A percentile compares a stretch with the other conserved stretches of the same genome.
phyloP scores from a whole-genome alignment of 257 asterid genomes.

The Solanum virginianum region DNA sequence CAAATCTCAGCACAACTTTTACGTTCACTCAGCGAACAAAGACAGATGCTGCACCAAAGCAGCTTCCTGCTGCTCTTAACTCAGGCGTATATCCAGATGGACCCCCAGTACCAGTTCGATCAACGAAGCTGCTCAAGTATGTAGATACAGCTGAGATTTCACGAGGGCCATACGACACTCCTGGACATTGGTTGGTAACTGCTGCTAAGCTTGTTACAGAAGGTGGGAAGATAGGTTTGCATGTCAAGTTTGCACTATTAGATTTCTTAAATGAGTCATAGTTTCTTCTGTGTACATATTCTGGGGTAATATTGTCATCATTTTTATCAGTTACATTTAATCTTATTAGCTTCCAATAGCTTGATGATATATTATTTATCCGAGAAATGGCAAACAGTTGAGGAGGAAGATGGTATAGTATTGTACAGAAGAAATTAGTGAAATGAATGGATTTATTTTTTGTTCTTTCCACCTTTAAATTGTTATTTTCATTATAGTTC shows the following conservation, averaged over 20 bases:
- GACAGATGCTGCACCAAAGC: conserved; percentile 44
- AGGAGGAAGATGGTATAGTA: background rate
- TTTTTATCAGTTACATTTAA: background rate
- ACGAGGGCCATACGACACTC: conserved; percentile 77
- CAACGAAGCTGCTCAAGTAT: conserved; percentile 64
- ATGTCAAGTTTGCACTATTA: conserved; percentile 81
- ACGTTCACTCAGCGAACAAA: conserved; percentile 65
- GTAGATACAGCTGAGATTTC: conserved; percentile 66
- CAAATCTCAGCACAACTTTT: conserved; percentile 82
- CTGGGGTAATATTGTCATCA: background rate
- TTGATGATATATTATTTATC: background rate
- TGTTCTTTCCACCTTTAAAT: background rate
- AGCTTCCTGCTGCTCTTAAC: conserved; percentile 55
- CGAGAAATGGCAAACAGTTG: background rate
- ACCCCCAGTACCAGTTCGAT: conserved; percentile 74
- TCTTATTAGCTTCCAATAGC: background rate
- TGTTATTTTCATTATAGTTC: background rate
- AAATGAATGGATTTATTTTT: background rate
- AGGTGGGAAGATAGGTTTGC: conserved; percentile 84
- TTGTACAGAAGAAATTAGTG: background rate
- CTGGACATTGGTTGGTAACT: conserved; percentile 96
- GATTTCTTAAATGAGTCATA: conserved; percentile 49
- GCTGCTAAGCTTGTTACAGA: conserved; percentile 81
- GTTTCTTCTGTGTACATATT: conserved; percentile 18
- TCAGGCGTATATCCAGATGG: conserved; percentile 94